Evolutionary conservation across 139 green algal genomes (phyloP).

Genomic region (Chlamydomonas schloesseri): DNA sequence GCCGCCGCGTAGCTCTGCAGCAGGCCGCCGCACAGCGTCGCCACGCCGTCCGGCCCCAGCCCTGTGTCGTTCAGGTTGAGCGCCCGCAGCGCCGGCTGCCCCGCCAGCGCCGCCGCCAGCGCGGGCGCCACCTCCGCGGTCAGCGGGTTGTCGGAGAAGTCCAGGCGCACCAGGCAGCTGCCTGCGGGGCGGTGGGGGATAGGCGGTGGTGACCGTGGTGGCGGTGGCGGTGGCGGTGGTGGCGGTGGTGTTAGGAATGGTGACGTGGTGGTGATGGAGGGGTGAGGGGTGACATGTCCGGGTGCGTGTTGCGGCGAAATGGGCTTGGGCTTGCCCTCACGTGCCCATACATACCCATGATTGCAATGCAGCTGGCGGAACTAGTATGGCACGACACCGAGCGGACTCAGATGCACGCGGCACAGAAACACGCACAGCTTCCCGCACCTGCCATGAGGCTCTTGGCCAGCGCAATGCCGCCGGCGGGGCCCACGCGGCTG

Average conservation of each 20-base stretch:
- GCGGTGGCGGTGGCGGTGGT: no score
- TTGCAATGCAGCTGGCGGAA: background rate
- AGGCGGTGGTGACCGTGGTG: background rate
- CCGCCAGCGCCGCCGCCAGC: constrained; percentile 51
- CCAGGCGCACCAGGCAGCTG: constrained; percentile 68
- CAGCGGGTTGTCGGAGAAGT: constrained; percentile 93
- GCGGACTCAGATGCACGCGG: no score
- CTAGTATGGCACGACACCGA: no score
- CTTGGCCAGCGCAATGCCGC: constrained; percentile 77
- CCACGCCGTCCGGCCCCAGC: constrained; percentile 80
- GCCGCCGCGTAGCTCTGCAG: constrained; percentile 11
- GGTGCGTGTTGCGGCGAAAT: no score
- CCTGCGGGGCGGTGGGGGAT: constrained; percentile 33
- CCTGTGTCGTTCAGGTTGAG: constrained; percentile 89
- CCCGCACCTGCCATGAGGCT: constrained; percentile 67
- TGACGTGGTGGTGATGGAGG: no score
- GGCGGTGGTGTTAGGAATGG: no score
- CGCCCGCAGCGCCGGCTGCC: constrained; percentile 60
- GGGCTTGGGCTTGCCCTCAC: no score
- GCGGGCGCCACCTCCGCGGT: constrained; percentile 67
- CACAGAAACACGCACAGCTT: no score
- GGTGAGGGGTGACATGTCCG: no score
- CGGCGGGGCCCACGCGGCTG: constrained; percentile 77
- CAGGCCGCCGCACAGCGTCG: constrained; percentile 67
- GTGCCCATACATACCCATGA: no score